Evolutionary conservation across 306 rosid species (phyloP).

Genomic region (Parietaria judaica): DNA sequence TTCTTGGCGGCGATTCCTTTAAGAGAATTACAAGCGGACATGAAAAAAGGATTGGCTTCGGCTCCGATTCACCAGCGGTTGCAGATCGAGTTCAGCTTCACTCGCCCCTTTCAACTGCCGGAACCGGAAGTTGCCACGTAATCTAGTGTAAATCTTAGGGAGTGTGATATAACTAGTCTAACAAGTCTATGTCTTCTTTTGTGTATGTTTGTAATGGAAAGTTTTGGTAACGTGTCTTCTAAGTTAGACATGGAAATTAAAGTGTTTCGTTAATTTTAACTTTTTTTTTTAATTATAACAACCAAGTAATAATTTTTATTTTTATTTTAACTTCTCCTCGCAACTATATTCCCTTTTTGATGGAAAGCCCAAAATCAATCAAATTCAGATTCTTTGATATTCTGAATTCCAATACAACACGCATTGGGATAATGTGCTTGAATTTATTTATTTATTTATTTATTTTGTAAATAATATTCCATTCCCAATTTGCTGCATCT

Average conservation of each 20-base stretch:
- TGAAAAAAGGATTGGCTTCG: conserved; percentile 80
- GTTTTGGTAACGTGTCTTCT: conserved; percentile 31
- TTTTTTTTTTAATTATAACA: too few species aligned
- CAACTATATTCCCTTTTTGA: conserved; percentile 22
- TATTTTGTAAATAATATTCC: conserved; percentile 6
- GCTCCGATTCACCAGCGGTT: conserved; percentile 86
- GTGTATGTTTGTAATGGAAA: conserved; percentile 26
- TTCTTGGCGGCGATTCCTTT: conserved; percentile 97
- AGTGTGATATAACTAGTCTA: conserved; percentile 39
- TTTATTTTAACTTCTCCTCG: background rate
- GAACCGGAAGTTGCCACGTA: conserved; percentile 30
- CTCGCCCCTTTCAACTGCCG: conserved; percentile 37
- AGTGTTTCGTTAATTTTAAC: background rate
- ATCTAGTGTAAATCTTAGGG: conserved; percentile 35
- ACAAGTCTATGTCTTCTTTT: conserved; percentile 28
- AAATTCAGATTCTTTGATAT: conserved; percentile 13
- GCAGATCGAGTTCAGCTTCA: conserved; percentile 88
- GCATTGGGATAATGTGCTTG: conserved; percentile 1
- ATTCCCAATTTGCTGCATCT: conserved; percentile 1
- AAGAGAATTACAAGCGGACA: conserved; percentile 89
- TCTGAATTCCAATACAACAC: conserved; percentile 21
- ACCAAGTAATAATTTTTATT: too few species aligned
- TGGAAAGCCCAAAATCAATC: conserved; percentile 8
- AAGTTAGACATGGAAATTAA: conserved; percentile 1
- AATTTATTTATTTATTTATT: background rate